Evolutionary conservation across 2,329 filamentous ascomycete genomes (phyloP), one percentile per base, ranked within the genome.

Genomic region (Remersonia thermophila): DNA sequence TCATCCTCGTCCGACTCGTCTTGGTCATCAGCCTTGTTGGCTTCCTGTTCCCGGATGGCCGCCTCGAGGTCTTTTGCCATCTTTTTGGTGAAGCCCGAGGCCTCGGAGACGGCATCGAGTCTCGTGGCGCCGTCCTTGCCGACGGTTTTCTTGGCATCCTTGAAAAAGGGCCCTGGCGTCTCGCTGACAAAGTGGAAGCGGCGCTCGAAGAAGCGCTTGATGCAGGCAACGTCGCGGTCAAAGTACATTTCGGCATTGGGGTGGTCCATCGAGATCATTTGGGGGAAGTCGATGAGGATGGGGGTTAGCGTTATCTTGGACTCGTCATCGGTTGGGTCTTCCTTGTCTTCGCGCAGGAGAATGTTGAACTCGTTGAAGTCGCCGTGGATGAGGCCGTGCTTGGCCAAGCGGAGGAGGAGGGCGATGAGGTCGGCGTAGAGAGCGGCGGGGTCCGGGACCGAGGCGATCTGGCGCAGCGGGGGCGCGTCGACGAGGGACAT

Each of bases 361-460:
- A 98, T 89, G 57, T 98, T 98, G 69, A 98, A 98, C 59, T 98
- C 93, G 64, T 98, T 98, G 65, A 93, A 98, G 56, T 98, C 91
- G 43, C 91, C 91, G 55, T 98, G 91, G 43, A 98, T 98, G 32
- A 98, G 65, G 6, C 91, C 91, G 48, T 87, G 77, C 43, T 76
- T 76, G 5, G 91, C 89, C 28, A 98, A 68, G 18, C 78, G 73
- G 30, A 98, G 65, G 38, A 98, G 85, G 49, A 95, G 73, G 29
- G 76, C 71, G 52, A 98, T 93, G 25, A 98, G 66, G 42, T 96
- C 85, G n/a, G 78, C 79, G 55, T 98, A 98, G 5, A 98, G 68
- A n/a, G 63, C 63, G 3, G 85, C 83, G 0, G 89, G 85, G 47
- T 95, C 74, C 23, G 85, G 81, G 2, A 98, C 80, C 17, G 71